These are phyloP conservation scores for Hanseniaspora thailandica DNA, from an alignment of 805 yeast species.

Conservation along the genomic window DNA sequence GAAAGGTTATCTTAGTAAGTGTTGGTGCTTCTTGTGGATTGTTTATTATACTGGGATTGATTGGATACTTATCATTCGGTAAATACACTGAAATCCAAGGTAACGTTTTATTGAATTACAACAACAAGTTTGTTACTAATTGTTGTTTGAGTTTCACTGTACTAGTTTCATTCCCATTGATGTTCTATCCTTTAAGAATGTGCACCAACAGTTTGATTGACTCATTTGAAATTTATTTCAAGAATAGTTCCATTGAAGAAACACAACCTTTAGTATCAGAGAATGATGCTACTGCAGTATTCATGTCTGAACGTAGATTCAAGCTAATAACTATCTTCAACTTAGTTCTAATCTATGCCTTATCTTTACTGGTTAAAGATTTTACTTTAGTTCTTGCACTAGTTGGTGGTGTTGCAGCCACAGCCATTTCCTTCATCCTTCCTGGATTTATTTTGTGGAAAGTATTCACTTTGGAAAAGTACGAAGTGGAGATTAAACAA, in stretches of 20 bases:
- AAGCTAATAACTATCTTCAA: conserved; percentile 33
- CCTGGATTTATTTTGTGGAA: conserved; percentile 82
- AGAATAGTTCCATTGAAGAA: conserved; percentile 1
- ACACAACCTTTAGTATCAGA: background rate
- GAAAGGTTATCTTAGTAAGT: conserved; percentile 36
- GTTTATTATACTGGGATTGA: conserved; percentile 52
- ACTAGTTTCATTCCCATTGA: conserved; percentile 61
- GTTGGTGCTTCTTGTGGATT: conserved; percentile 43
- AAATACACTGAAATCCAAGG: conserved; percentile 39
- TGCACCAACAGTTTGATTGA: conserved; percentile 55
- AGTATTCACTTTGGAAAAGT: conserved; percentile 34
- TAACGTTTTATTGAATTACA: conserved; percentile 59
- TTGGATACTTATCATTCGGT: conserved; percentile 71
- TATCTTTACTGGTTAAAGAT: conserved; percentile 58
- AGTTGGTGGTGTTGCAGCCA: conserved; percentile 89
- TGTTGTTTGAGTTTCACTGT: conserved; percentile 63
- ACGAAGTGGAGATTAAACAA: conserved; percentile 22
- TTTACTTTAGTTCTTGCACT: conserved; percentile 73
- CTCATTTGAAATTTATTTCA: conserved; percentile 30
- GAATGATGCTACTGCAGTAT: conserved; percentile 1
- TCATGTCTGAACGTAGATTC: conserved; percentile 21
- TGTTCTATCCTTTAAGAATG: conserved; percentile 72
- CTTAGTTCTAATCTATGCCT: conserved; percentile 42
- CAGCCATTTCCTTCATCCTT: conserved; percentile 77
- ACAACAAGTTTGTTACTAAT: conserved; percentile 38